A percentile compares a stretch with the other conserved stretches of the same genome.
These are phyloP conservation scores for Trichocladium antarcticum DNA, from an alignment of 495 filamentous ascomycete species.

Conservation along the genomic window DNA sequence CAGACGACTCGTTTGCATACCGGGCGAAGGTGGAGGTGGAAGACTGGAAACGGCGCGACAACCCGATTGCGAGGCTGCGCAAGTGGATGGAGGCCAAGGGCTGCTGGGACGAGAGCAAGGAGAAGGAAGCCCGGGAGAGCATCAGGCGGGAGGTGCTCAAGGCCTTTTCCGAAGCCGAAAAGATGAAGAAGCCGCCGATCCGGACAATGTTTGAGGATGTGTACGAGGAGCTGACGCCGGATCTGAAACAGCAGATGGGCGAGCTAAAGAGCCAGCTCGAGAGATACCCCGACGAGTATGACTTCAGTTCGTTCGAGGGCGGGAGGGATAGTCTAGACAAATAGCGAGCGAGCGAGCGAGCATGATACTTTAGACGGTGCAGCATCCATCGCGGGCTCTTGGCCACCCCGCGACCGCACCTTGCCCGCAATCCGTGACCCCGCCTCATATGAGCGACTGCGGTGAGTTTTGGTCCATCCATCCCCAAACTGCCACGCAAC, in stretches of 20 bases:
- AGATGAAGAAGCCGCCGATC: constrained; percentile 75
- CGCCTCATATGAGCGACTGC: too few relatives aligned
- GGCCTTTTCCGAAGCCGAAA: constrained; percentile 80
- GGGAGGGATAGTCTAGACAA: constrained; percentile 53
- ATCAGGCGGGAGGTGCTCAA: constrained; percentile 65
- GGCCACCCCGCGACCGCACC: too few relatives aligned
- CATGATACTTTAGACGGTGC: background rate
- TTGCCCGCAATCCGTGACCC: too few relatives aligned
- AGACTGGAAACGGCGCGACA: constrained; percentile 94
- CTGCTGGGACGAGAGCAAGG: constrained; percentile 73
- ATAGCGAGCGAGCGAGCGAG: constrained; percentile 6
- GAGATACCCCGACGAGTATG: constrained; percentile 89
- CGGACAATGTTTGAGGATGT: constrained; percentile 73
- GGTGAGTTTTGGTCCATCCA: too few relatives aligned
- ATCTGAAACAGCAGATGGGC: constrained; percentile 65
- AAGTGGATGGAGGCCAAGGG: constrained; percentile 83
- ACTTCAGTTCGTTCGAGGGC: constrained; percentile 64
- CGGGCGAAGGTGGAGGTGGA: constrained; percentile 89
- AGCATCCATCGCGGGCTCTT: too few relatives aligned
- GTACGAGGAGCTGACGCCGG: constrained; percentile 78
- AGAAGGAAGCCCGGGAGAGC: constrained; percentile 57
- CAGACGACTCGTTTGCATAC: constrained; percentile 96
- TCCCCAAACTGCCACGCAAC: too few relatives aligned
- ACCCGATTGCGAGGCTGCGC: constrained; percentile 79
- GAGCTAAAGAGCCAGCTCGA: constrained; percentile 66